Conservation (phyloP, 2,329 filamentous ascomycete species). For the Ophiocordyceps camponoti-rufipedis region DNA sequence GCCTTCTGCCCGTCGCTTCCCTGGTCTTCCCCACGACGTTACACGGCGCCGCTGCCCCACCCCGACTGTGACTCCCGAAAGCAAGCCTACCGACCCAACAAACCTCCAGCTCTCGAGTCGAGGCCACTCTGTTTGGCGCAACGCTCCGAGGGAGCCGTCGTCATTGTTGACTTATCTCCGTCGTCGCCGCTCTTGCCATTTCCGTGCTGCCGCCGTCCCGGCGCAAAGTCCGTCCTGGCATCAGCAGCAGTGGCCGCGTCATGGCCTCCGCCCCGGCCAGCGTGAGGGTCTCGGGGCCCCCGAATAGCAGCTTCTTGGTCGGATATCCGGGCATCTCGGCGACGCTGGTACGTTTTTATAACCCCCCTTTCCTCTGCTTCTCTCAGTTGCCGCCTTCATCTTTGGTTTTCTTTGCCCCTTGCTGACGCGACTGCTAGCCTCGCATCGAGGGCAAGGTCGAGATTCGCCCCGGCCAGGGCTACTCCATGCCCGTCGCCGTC, state of each 20-base stretch:
- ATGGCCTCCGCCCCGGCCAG: slow-evolving; percentile 18
- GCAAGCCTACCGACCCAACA: background rate
- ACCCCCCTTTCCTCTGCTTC: slow-evolving; percentile 1
- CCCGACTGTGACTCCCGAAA: background rate
- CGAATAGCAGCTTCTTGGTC: slow-evolving; percentile 91
- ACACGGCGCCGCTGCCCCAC: background rate
- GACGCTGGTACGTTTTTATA: slow-evolving; percentile 58
- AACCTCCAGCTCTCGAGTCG: background rate
- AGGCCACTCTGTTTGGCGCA: no score
- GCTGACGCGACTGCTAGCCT: slow-evolving; percentile 36
- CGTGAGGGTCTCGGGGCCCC: slow-evolving; percentile 91
- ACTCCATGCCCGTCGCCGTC: slow-evolving; percentile 75
- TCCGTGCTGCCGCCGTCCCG: background rate
- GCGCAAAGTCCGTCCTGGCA: background rate
- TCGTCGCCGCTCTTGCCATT: background rate
- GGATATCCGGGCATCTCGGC: slow-evolving; percentile 97
- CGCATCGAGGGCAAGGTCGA: slow-evolving; percentile 97
- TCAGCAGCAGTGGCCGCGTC: slow-evolving; percentile 5
- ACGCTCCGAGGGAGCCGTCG: no score
- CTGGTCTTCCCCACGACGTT: background rate
- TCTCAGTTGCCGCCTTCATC: background rate
- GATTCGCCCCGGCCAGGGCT: slow-evolving; percentile 70
- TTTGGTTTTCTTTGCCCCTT: background rate
- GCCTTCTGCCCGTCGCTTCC: background rate
- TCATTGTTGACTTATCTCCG: background rate